Conservation (phyloP, 192 early-diverging fungal genomes). For the Entomortierella beljakovae region DNA sequence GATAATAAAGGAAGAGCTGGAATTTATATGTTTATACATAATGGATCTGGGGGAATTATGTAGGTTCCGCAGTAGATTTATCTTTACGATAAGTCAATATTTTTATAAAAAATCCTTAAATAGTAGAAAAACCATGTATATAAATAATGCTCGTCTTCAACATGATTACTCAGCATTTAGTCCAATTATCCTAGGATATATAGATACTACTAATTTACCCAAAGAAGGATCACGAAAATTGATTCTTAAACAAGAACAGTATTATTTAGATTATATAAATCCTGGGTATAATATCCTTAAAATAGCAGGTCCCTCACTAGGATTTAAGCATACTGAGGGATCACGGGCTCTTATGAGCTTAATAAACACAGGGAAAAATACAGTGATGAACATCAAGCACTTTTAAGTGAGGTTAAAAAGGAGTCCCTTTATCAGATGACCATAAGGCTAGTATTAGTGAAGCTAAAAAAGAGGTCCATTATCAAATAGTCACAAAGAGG, state of each 20-base stretch:
- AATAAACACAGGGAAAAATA: not conserved
- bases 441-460: constrained; percentile 4
- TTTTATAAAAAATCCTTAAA: constrained; percentile 14
- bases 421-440: not conserved
- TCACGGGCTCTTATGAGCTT: not conserved
- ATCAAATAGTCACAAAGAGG: not conserved
- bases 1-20: constrained; percentile 11
- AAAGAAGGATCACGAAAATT: not conserved
- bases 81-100: not conserved
- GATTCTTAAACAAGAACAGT: constrained; percentile 3
- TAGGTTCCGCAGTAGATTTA: not conserved
- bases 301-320: constrained; percentile 1
- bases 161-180: constrained; percentile 4
- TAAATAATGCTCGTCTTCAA: not conserved
- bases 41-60: constrained; percentile 30
- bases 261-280: constrained; percentile 1
- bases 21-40: constrained; percentile 8
- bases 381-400: not conserved
- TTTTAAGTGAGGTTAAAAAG: not conserved
- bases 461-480: constrained; percentile 1
- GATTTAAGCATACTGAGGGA: not conserved
- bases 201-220: constrained; percentile 9
- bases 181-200: constrained; percentile 6
- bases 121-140: too few relatives aligned
- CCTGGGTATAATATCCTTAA: constrained; percentile 1